Percentiles rank a stretch among this genome's conserved stretches.
Conservation (phyloP, 495 filamentous ascomycete species). For the Neurospora tetrasperma region DNA sequence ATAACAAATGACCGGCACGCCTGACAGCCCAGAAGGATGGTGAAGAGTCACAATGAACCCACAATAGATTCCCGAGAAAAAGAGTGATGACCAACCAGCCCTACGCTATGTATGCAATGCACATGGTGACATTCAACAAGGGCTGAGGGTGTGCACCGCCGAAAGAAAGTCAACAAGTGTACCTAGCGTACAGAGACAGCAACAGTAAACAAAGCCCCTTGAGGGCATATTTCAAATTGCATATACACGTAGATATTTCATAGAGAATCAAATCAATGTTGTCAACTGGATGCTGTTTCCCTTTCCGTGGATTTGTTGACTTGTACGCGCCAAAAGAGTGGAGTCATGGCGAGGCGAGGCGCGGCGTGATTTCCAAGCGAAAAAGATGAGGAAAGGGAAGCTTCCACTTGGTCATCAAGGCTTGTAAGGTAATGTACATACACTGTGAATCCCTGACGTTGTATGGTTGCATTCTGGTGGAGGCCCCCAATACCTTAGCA, state of each 20-base stretch:
- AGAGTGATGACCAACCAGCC: conserved; percentile 9
- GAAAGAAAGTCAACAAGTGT: neutral
- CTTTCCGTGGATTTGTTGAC: neutral
- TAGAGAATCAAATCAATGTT: too few species aligned
- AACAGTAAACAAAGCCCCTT: neutral
- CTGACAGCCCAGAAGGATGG: conserved; percentile 1
- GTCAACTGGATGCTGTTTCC: neutral
- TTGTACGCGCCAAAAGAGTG: neutral
- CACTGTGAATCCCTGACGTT: neutral
- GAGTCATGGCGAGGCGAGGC: neutral
- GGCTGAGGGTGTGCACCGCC: neutral
- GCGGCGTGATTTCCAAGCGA: neutral
- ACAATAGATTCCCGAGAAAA: neutral
- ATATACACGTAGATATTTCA: too few species aligned
- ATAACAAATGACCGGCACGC: neutral
- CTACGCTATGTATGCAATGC: conserved; percentile 5
- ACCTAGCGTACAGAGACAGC: neutral
- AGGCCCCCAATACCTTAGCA: neutral
- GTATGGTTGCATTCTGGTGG: neutral
- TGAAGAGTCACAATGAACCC: conserved; percentile 11
- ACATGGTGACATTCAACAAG: neutral
- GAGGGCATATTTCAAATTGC: too few species aligned
- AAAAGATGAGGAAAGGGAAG: neutral
- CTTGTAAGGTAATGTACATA: neutral
- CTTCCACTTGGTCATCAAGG: neutral